Evolutionary conservation across 257 asterid species (phyloP), one percentile per base, ranked within the genome.

Genomic region (Capsicum chinense): DNA sequence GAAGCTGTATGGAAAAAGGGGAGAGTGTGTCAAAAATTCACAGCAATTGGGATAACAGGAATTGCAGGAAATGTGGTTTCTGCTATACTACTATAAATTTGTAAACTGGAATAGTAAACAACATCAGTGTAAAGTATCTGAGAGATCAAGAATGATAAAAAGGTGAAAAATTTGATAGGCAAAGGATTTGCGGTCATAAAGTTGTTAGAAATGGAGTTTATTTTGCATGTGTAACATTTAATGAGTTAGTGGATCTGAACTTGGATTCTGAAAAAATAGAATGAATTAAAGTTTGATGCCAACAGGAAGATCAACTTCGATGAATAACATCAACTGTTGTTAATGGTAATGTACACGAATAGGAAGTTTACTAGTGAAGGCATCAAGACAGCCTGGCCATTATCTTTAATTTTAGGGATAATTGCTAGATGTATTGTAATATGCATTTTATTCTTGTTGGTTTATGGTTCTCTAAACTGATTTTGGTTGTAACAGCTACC

Each of bases 401-500:
- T 21, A 50, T 74, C 14, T 70, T 71, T n/a, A 47, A 9, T 0
- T 50, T 19, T 21, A 12, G 1, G 8, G 44, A 60, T 50, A 74
- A 50, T 21, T 50, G 60, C 47, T 52, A 42, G 17, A 74, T 50
- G 47, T n/a, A 21, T 6, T 50, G 81, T 52, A 12, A 26, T 48
- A 74, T 50, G 13, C 80, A 50, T 50, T 74, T 50, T 74, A 12
- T 74, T n/a, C 12, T 12, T 50, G 62, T 74, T 52, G 9, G 17
- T 50, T 74, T 48, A 12, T 7, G 0, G 42, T 64, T 44, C 83
- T 59, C 73, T 60, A 6, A 59, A 11, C 19, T 11, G 6, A 59
- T 84, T 69, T 57, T 68, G 39, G 74, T 69, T 85, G 89, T 81
- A 56, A 62, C 88, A 94, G 93, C 88, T 58, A 79, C 88, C 70